Evolutionary conservation across 495 filamentous ascomycete genomes (phyloP).

Genomic region (Tuber borchii): DNA sequence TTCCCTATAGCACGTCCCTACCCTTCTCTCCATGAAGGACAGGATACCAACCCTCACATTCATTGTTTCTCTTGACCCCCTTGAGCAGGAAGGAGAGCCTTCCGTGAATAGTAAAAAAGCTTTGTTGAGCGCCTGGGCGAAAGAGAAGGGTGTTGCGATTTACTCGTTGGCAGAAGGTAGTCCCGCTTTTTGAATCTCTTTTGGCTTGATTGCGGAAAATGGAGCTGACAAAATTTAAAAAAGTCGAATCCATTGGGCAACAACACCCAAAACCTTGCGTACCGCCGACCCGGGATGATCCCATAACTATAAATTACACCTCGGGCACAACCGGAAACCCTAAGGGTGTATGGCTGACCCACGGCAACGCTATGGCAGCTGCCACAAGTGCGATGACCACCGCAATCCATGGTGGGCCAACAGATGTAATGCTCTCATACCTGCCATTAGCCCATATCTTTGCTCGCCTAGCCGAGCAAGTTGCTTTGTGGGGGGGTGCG

Average conservation of each 20-base stretch:
- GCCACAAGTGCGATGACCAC: slow-evolving; percentile 53
- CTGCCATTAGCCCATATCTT: slow-evolving; percentile 94
- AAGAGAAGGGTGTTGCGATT: slow-evolving; percentile 64
- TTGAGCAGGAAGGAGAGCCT: slow-evolving; percentile 66
- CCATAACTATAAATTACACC: slow-evolving; percentile 95
- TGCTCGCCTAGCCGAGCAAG: slow-evolving; percentile 74
- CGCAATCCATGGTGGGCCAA: slow-evolving; percentile 47
- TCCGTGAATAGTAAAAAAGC: slow-evolving; percentile 70
- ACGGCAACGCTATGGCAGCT: slow-evolving; percentile 71
- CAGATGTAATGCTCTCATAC: slow-evolving; percentile 71
- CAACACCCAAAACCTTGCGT: slow-evolving; percentile 59
- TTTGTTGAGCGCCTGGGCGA: slow-evolving; percentile 66
- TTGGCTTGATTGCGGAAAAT: background rate
- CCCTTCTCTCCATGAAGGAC: slow-evolving; percentile 75
- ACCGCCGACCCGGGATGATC: slow-evolving; percentile 65
- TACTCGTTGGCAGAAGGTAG: slow-evolving; percentile 59
- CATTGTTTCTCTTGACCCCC: slow-evolving; percentile 81
- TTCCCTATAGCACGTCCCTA: slow-evolving; percentile 61
- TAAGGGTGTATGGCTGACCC: slow-evolving; percentile 86
- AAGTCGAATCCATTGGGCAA: slow-evolving; percentile 68
- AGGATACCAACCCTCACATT: slow-evolving; percentile 73
- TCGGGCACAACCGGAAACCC: slow-evolving; percentile 91
- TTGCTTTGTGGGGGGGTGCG: slow-evolving; percentile 61
- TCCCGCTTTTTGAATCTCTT: background rate
- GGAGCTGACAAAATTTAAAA: background rate